Evolutionary conservation across 441 rosid genomes (phyloP).

Genomic region (Capsella rubella): DNA sequence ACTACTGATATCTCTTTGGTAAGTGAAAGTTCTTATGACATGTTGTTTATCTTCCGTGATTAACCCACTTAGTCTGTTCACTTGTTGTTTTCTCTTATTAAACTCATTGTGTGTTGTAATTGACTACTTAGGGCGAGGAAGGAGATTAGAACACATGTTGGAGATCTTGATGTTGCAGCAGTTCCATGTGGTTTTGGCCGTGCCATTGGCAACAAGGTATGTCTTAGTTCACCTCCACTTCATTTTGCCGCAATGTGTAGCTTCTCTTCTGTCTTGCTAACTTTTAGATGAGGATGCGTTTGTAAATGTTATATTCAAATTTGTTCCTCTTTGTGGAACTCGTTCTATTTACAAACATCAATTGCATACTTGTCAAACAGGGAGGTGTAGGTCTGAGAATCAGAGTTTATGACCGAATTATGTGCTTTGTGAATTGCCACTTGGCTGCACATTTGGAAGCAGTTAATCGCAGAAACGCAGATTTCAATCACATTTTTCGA

Average conservation of each 20-base stretch:
- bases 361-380: slow-evolving; percentile 51
- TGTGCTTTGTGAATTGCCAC: slow-evolving; percentile 98
- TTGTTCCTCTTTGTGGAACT: neutral
- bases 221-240: slow-evolving; percentile 19
- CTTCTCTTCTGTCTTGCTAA: slow-evolving; percentile 4
- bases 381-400: slow-evolving; percentile 99
- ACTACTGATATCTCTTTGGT: slow-evolving; percentile 90
- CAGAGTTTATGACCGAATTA: slow-evolving; percentile 87
- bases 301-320: neutral
- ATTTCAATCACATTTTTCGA: slow-evolving; percentile 91
- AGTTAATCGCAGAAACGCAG: slow-evolving; percentile 91
- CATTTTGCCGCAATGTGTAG: neutral
- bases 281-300: neutral
- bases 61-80: neutral
- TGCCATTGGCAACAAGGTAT: slow-evolving; percentile 82
- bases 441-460: slow-evolving; percentile 99
- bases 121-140: slow-evolving; percentile 79
- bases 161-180: slow-evolving; percentile 80
- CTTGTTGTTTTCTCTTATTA: slow-evolving; percentile 15
- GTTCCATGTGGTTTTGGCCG: slow-evolving; percentile 86
- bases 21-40: slow-evolving; percentile 43
- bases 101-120: slow-evolving; percentile 20
- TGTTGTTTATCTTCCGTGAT: slow-evolving; percentile 14
- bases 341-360: neutral
- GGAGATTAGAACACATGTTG: slow-evolving; percentile 65